A percentile compares a stretch with the other conserved stretches of the same genome.
phyloP scores from a whole-genome alignment of 73 alveolate genomes.

The Effrenium voratum region DNA sequence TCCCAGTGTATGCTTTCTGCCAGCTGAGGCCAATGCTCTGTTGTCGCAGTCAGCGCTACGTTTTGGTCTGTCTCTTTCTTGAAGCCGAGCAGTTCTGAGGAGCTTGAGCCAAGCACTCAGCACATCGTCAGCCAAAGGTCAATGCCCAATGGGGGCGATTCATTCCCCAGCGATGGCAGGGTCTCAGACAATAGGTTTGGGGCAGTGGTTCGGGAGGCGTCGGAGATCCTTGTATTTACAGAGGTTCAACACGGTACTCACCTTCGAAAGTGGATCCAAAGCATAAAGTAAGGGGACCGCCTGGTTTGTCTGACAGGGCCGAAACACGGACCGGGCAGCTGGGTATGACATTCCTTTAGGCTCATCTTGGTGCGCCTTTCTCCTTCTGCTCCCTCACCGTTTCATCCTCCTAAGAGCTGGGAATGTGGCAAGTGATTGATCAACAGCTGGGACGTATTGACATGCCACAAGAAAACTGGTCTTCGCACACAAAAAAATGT shows the following conservation, averaged over 20 bases:
- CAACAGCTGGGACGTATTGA: background rate
- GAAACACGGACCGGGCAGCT: too few relatives aligned
- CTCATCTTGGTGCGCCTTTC: slow-evolving; percentile 3
- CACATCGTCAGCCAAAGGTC: background rate
- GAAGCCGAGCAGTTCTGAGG: slow-evolving; percentile 57
- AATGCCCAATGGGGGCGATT: too few relatives aligned
- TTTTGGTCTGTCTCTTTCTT: slow-evolving; percentile 75
- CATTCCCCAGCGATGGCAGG: too few relatives aligned
- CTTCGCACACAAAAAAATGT: too few relatives aligned
- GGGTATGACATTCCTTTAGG: too few relatives aligned
- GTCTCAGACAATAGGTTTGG: too few relatives aligned
- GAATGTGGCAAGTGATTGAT: background rate
- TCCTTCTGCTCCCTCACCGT: slow-evolving; percentile 84
- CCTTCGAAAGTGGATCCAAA: background rate
- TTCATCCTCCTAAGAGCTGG: slow-evolving; percentile 7
- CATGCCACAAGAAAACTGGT: too few relatives aligned
- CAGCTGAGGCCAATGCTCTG: slow-evolving; percentile 40
- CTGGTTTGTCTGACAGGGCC: too few relatives aligned
- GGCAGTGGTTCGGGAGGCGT: too few relatives aligned
- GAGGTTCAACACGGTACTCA: background rate
- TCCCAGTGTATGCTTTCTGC: background rate
- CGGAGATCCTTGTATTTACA: too few relatives aligned
- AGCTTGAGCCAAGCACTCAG: background rate
- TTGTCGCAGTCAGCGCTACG: slow-evolving; percentile 83
- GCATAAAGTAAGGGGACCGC: too few relatives aligned